Evolutionary conservation across 768 basidiomycete genomes (phyloP).

Genomic region (Flagelloscypha sp.): DNA sequence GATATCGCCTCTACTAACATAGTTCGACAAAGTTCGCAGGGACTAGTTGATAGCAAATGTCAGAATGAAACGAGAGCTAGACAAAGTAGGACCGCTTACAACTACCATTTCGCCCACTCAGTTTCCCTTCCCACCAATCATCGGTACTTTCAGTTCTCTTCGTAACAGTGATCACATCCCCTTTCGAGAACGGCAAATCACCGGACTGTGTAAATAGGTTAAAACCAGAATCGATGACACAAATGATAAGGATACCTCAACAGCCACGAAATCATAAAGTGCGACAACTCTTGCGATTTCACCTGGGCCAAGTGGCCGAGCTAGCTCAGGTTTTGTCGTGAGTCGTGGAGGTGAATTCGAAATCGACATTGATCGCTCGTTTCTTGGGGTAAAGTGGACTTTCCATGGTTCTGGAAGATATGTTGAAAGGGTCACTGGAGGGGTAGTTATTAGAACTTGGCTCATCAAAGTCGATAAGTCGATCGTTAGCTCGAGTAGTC

Average conservation of each 20-base stretch:
- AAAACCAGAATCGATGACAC: constrained; percentile 1
- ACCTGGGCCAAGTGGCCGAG: constrained; percentile 36
- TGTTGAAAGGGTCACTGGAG: too few relatives aligned
- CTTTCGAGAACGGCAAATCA: constrained; percentile 69
- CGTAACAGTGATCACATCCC: constrained; percentile 63
- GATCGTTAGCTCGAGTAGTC: too few relatives aligned
- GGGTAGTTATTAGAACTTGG: too few relatives aligned
- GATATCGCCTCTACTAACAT: constrained; percentile 20
- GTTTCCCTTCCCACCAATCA: too few relatives aligned
- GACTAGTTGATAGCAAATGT: constrained; percentile 51
- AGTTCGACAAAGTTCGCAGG: constrained; percentile 83
- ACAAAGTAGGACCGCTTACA: constrained; percentile 11
- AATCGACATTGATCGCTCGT: too few relatives aligned
- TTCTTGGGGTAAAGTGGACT: too few relatives aligned
- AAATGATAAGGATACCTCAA: constrained; percentile 44
- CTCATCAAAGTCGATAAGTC: too few relatives aligned
- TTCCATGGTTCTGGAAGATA: too few relatives aligned
- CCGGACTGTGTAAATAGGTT: constrained; percentile 39
- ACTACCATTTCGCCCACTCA: too few relatives aligned
- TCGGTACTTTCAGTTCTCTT: constrained; percentile 64
- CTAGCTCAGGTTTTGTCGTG: constrained; percentile 42
- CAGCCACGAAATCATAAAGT: constrained; percentile 62
- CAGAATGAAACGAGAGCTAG: background rate
- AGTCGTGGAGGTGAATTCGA: constrained; percentile 26
- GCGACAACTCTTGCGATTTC: constrained; percentile 70